These are phyloP conservation scores for Elsinoe arachidis DNA, from an alignment of 2,329 filamentous ascomycete genomes.

Conservation along the genomic window DNA sequence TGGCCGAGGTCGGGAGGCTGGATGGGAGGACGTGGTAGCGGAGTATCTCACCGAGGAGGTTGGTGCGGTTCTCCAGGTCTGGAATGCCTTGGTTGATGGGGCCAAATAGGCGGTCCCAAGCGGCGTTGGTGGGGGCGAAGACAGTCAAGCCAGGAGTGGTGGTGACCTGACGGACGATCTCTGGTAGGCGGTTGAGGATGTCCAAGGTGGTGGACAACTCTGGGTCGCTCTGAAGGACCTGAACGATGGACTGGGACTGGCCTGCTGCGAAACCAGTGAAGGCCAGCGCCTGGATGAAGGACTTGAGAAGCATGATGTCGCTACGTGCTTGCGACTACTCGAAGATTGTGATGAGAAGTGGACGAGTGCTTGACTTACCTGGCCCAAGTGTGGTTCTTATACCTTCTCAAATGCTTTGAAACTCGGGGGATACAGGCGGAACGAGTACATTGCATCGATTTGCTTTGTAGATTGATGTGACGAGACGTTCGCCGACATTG, in stretches of 20 bases:
- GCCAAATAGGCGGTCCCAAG: not conserved
- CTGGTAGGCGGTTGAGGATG: not conserved
- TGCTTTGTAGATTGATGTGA: too few relatives aligned
- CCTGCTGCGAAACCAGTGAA: not conserved
- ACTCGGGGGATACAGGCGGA: too few relatives aligned
- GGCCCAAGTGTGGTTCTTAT: too few relatives aligned
- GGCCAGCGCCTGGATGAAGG: not conserved
- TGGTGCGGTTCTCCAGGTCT: constrained; percentile 4
- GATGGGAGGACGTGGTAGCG: constrained; percentile 4
- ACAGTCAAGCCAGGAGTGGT: not conserved
- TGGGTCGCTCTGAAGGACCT: not conserved
- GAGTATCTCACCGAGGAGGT: constrained; percentile 1
- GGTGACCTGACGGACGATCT: not conserved
- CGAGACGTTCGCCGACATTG: too few relatives aligned
- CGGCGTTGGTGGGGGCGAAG: not conserved
- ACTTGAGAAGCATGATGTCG: not conserved
- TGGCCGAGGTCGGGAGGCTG: not conserved
- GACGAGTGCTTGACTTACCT: too few relatives aligned
- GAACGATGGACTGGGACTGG: not conserved
- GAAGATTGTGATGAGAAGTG: too few relatives aligned
- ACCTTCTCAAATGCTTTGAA: too few relatives aligned
- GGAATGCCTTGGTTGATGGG: not conserved
- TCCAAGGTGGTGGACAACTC: not conserved
- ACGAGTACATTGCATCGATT: too few relatives aligned
- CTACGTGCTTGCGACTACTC: too few relatives aligned